Conservation (phyloP, 345 rosid species). For the Balakata baccata region DNA sequence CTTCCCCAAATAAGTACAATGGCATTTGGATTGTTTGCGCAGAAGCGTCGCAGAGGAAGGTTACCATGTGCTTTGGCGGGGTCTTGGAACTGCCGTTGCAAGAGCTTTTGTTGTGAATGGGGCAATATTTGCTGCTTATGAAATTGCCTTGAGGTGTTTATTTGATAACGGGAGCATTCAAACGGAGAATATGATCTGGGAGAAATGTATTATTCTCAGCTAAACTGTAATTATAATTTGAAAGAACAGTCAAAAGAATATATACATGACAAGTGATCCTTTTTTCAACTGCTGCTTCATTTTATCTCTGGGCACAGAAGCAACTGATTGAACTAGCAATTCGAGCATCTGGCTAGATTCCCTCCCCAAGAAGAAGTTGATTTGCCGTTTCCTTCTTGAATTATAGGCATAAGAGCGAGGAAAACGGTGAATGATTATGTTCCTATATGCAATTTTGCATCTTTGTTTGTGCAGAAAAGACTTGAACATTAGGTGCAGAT, state of each 20-base stretch:
- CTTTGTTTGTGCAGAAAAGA: background rate
- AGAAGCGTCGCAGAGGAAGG: constrained; percentile 69
- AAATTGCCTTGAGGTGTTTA: constrained; percentile 75
- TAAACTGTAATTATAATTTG: background rate
- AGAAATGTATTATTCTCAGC: background rate
- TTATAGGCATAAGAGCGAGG: no score
- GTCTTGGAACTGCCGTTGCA: constrained; percentile 91
- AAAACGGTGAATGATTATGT: background rate
- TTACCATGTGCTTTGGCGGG: constrained; percentile 70
- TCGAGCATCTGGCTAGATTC: background rate
- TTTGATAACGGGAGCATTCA: constrained; percentile 47
- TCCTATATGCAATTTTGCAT: background rate
- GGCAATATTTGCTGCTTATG: constrained; percentile 80
- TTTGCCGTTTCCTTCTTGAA: background rate
- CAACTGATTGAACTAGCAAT: background rate
- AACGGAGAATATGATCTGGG: constrained; percentile 33
- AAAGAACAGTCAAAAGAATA: background rate
- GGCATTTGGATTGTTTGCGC: constrained; percentile 68
- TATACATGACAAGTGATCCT: background rate
- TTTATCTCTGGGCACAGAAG: background rate
- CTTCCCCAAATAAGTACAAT: constrained; percentile 39
- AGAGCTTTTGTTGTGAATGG: constrained; percentile 96
- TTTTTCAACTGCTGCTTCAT: background rate
- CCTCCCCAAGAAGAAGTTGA: no score
- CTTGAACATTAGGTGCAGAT: background rate